A percentile compares a stretch with the other conserved stretches of the same genome.
Conservation (phyloP, 2,329 filamentous ascomycete genomes). For the Metarhizium guizhouense region DNA sequence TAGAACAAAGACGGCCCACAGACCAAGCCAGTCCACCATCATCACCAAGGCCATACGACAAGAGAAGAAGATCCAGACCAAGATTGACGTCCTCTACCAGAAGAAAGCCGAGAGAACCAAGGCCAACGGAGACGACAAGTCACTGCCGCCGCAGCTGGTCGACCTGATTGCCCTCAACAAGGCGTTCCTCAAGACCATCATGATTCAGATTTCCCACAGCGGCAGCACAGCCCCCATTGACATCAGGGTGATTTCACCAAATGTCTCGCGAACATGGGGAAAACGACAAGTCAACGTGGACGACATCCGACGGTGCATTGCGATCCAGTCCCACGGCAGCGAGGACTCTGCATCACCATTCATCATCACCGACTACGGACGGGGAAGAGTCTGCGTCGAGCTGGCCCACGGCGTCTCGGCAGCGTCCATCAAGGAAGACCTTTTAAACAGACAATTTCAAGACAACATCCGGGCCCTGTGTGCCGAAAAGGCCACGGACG, state of each 20-base stretch:
- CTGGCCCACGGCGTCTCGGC: constrained; percentile 30
- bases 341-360: constrained; percentile 25
- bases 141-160: constrained; percentile 42
- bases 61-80: constrained; percentile 21
- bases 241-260: constrained; percentile 49
- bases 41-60: constrained; percentile 20
- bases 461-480: constrained; percentile 39
- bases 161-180: constrained; percentile 57
- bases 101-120: constrained; percentile 20
- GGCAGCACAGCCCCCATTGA: constrained; percentile 55
- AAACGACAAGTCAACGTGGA: constrained; percentile 57
- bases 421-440: constrained; percentile 37
- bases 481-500: constrained; percentile 22
- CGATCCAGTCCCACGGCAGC: constrained; percentile 40
- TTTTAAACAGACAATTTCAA: constrained; percentile 46
- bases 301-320: constrained; percentile 59
- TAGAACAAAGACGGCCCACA: constrained; percentile 19
- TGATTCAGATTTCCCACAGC: constrained; percentile 62
- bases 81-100: constrained; percentile 26
- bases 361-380: constrained; percentile 42
- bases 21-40: constrained; percentile 21
- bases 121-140: constrained; percentile 11
- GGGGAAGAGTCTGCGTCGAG: constrained; percentile 50
- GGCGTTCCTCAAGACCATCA: constrained; percentile 59
- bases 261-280: constrained; percentile 61